phyloP scores from a whole-genome alignment of 129 eudicot genomes.

The Pulicaria dysenterica region DNA sequence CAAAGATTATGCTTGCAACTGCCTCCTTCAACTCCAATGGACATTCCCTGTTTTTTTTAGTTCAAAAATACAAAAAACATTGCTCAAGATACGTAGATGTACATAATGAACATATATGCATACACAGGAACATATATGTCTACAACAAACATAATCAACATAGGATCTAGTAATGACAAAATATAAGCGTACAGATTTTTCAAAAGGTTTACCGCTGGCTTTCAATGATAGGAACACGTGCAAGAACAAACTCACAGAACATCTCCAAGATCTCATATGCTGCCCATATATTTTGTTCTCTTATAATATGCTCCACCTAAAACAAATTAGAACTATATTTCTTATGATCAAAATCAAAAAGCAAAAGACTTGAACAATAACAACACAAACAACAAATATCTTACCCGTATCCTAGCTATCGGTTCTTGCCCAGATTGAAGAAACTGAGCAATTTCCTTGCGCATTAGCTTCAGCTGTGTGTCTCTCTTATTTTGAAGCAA shows the following conservation, averaged over 20 bases:
- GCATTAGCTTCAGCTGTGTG: slow-evolving; percentile 78
- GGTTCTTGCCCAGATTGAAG: slow-evolving; percentile 92
- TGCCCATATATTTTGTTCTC: slow-evolving; percentile 91
- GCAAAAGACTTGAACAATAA: slow-evolving; percentile 13
- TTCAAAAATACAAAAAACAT: background rate
- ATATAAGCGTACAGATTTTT: background rate
- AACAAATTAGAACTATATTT: slow-evolving; percentile 4
- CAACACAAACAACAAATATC: background rate
- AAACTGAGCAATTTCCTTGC: slow-evolving; percentile 93
- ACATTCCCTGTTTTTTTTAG: slow-evolving; percentile 63
- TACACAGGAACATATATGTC: background rate
- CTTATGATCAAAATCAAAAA: background rate
- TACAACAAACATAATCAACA: background rate
- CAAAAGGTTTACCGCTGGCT: slow-evolving; percentile 66
- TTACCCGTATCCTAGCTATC: slow-evolving; percentile 84
- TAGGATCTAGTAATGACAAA: background rate
- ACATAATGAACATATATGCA: background rate
- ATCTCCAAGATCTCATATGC: slow-evolving; percentile 90
- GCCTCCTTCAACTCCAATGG: slow-evolving; percentile 93
- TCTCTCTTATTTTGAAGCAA: slow-evolving; percentile 92
- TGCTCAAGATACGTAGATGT: background rate
- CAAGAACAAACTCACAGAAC: slow-evolving; percentile 94
- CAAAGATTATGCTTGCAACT: slow-evolving; percentile 91
- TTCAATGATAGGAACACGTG: slow-evolving; percentile 92
- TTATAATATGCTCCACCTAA: slow-evolving; percentile 94